Percentiles rank a stretch among this genome's conserved stretches.
phyloP scores from a whole-genome alignment of 1,284 basidiomycete species.

The Microstroma glucosiphilum region DNA sequence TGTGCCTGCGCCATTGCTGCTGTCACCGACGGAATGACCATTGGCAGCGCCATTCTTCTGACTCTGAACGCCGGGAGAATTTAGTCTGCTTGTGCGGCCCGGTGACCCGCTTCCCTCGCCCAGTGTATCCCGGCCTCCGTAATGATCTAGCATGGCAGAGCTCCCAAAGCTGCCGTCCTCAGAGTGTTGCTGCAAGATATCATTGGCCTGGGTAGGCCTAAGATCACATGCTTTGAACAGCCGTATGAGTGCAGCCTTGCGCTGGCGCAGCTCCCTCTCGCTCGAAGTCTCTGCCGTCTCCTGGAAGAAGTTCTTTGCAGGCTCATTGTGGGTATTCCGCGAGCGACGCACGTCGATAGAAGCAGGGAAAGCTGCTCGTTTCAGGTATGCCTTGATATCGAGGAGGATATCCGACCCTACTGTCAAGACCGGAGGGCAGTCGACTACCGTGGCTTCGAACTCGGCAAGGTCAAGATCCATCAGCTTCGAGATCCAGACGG shows the following conservation, averaged over 20 bases:
- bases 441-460: slow-evolving; percentile 43
- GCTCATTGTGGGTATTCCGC: slow-evolving; percentile 8
- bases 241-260: slow-evolving; percentile 58
- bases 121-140: slow-evolving; percentile 33
- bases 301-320: slow-evolving; percentile 9
- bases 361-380: slow-evolving; percentile 9
- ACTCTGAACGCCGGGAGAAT: neutral
- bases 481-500: slow-evolving; percentile 44
- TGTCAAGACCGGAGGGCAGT: slow-evolving; percentile 33
- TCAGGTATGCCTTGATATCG: slow-evolving; percentile 33
- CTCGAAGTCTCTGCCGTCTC: slow-evolving; percentile 69
- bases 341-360: neutral
- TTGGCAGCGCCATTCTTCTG: slow-evolving; percentile 22
- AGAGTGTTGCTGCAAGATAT: slow-evolving; percentile 51
- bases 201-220: slow-evolving; percentile 31
- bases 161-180: slow-evolving; percentile 52
- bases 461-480: slow-evolving; percentile 38
- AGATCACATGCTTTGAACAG: slow-evolving; percentile 45
- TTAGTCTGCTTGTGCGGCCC: neutral
- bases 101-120: neutral
- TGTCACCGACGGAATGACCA: neutral
- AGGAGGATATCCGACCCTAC: slow-evolving; percentile 45
- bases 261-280: slow-evolving; percentile 67
- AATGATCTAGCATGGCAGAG: slow-evolving; percentile 40
- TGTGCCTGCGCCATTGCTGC: neutral